Evolutionary conservation across 1,284 basidiomycete species (phyloP).

Genomic region (Wolfiporia cocos): DNA sequence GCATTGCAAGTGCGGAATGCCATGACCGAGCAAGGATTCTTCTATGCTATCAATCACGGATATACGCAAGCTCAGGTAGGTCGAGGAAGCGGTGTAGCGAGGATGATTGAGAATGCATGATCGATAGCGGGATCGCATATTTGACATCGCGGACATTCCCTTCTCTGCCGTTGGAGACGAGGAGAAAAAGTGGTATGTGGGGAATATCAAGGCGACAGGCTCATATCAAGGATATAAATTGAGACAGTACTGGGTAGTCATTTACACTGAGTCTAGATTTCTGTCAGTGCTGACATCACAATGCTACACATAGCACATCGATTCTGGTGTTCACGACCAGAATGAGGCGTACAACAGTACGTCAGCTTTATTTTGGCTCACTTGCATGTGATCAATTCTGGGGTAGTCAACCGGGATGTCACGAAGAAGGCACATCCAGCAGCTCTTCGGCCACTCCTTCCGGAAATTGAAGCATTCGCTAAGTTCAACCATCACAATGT

Average conservation of each 20-base stretch:
- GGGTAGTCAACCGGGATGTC: conserved; percentile 19
- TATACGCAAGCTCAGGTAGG: conserved; percentile 38
- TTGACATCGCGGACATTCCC: conserved; percentile 54
- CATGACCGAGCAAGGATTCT: conserved; percentile 55
- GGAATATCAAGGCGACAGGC: conserved; percentile 41
- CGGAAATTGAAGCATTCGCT: conserved; percentile 31
- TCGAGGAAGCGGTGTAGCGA: too few relatives aligned
- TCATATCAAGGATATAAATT: conserved; percentile 59
- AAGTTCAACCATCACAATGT: conserved; percentile 22
- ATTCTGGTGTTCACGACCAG: conserved; percentile 51
- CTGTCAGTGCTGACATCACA: not conserved
- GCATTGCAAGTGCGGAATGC: conserved; percentile 48
- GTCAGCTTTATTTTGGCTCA: conserved; percentile 7
- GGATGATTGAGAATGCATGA: too few relatives aligned
- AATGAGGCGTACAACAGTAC: conserved; percentile 53
- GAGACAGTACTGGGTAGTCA: conserved; percentile 20
- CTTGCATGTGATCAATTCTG: not conserved
- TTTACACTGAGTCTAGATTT: not conserved
- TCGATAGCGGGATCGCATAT: conserved; percentile 37
- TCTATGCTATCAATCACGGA: conserved; percentile 58
- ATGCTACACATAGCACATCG: conserved; percentile 37
- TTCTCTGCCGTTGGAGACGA: conserved; percentile 42
- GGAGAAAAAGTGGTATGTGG: conserved; percentile 50
- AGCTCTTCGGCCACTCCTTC: conserved; percentile 28
- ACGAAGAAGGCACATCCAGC: conserved; percentile 22